A percentile compares a stretch with the other conserved stretches of the same genome.
Conservation (phyloP, 176 grass and related monocot genomes). For the Musa acuminata region DNA sequence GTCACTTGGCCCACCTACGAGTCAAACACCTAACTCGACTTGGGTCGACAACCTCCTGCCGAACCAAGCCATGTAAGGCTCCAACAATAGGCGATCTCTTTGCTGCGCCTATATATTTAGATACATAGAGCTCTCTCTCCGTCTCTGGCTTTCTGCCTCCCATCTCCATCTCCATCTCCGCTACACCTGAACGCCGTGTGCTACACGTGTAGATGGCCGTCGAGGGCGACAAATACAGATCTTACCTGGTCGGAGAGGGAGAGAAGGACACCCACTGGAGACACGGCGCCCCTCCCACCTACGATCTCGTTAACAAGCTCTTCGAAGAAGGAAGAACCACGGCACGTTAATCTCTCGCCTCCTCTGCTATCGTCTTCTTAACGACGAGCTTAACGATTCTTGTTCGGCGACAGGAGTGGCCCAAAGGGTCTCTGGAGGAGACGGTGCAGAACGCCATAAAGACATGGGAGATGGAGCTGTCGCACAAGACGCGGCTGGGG, state of each 20-base stretch:
- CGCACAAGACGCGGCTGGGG: slow-evolving; percentile 52
- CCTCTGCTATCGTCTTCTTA: background rate
- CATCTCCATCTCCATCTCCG: background rate
- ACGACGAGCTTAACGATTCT: background rate
- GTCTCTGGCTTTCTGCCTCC: background rate
- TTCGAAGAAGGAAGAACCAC: slow-evolving; percentile 68
- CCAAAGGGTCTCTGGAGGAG: slow-evolving; percentile 73
- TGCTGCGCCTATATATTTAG: no score
- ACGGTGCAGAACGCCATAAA: slow-evolving; percentile 83
- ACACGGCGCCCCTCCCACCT: slow-evolving; percentile 60
- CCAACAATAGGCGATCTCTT: no score
- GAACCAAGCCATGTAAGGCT: no score
- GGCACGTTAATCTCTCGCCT: slow-evolving; percentile 13
- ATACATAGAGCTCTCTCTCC: no score
- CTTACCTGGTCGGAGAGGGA: slow-evolving; percentile 51
- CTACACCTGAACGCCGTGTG: no score
- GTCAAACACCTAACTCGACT: no score
- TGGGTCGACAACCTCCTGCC: no score
- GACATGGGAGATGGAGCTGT: slow-evolving; percentile 99
- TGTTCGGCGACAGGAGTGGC: slow-evolving; percentile 42
- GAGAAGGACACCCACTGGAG: slow-evolving; percentile 72
- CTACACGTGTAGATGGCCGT: background rate
- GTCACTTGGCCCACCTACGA: no score
- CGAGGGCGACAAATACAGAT: slow-evolving; percentile 56
- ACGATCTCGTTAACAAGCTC: slow-evolving; percentile 73